Percentiles rank a stretch among this genome's conserved stretches.
Conservation (phyloP, 2,329 filamentous ascomycete species). For the Calonectria fujianensis region DNA sequence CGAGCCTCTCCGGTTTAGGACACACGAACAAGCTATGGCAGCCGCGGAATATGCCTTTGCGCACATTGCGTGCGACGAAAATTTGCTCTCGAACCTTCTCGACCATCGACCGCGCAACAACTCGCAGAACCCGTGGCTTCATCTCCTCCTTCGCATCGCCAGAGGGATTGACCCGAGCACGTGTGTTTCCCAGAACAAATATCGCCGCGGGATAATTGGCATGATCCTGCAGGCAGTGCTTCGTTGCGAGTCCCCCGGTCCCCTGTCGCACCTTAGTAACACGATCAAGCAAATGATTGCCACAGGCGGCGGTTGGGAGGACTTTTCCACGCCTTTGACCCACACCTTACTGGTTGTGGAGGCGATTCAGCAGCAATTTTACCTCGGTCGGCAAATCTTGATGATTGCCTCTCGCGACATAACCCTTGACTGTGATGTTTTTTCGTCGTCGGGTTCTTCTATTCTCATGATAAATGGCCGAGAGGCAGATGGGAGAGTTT, state of each 20-base stretch:
- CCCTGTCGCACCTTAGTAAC: not conserved
- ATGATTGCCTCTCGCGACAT: constrained; percentile 3
- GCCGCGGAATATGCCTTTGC: constrained; percentile 4
- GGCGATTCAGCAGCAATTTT: not conserved
- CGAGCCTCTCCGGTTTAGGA: not conserved
- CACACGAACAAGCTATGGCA: constrained; percentile 2
- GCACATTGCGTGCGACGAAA: not conserved
- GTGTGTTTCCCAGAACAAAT: not conserved
- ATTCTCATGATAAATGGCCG: not conserved
- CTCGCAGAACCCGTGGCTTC: not conserved
- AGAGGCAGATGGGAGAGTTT: not conserved
- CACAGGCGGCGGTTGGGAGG: not conserved
- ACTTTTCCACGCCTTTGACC: constrained; percentile 8
- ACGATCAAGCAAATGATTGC: not conserved
- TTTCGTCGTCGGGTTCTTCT: not conserved
- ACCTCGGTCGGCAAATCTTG: not conserved
- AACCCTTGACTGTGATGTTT: not conserved
- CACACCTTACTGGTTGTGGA: not conserved
- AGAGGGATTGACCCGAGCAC: not conserved
- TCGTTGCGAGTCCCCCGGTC: not conserved
- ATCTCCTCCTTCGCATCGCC: not conserved
- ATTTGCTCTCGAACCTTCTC: not conserved
- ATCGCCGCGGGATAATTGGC: constrained; percentile 2
- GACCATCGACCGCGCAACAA: no score
- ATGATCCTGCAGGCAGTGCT: not conserved